These are phyloP conservation scores for Trypanosoma grayi DNA, from an alignment of 208 protist genomes.

Conservation along the genomic window DNA sequence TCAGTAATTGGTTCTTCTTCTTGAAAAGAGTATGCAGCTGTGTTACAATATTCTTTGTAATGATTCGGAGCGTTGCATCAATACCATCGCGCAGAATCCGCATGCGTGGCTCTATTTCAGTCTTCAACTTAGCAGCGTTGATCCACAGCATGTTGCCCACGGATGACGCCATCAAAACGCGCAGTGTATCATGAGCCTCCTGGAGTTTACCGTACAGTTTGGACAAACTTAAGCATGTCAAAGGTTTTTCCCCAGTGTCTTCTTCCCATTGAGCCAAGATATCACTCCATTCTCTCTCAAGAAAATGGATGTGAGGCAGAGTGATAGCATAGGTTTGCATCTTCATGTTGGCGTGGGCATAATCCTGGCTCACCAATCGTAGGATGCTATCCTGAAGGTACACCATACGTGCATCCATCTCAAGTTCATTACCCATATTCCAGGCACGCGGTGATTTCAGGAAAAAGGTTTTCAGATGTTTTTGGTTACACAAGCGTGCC, in stretches of 20 bases:
- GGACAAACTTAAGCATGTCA: slow-evolving; percentile 53
- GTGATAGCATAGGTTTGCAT: slow-evolving; percentile 79
- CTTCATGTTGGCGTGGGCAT: slow-evolving; percentile 70
- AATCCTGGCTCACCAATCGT: slow-evolving; percentile 75
- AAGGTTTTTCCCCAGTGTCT: slow-evolving; percentile 46
- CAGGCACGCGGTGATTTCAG: slow-evolving; percentile 70
- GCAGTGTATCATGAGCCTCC: slow-evolving; percentile 75
- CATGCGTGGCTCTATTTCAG: slow-evolving; percentile 86
- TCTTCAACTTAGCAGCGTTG: slow-evolving; percentile 88
- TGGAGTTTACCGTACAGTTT: slow-evolving; percentile 81
- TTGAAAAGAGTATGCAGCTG: slow-evolving; percentile 86
- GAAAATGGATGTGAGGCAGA: slow-evolving; percentile 84
- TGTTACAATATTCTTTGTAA: slow-evolving; percentile 50
- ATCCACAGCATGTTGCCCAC: slow-evolving; percentile 89
- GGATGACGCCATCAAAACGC: slow-evolving; percentile 86
- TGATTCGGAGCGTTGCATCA: slow-evolving; percentile 70
- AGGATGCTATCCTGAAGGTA: slow-evolving; percentile 56
- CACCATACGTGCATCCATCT: slow-evolving; percentile 59
- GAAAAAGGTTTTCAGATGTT: slow-evolving; percentile 81
- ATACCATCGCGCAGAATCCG: slow-evolving; percentile 69
- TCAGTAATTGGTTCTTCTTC: slow-evolving; percentile 83
- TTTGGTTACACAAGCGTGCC: slow-evolving; percentile 74
- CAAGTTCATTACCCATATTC: slow-evolving; percentile 65
- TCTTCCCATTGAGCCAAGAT: slow-evolving; percentile 78
- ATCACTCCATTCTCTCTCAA: slow-evolving; percentile 76